Conservation (phyloP, 2,329 filamentous ascomycete genomes). For the Boeremia exigua region DNA sequence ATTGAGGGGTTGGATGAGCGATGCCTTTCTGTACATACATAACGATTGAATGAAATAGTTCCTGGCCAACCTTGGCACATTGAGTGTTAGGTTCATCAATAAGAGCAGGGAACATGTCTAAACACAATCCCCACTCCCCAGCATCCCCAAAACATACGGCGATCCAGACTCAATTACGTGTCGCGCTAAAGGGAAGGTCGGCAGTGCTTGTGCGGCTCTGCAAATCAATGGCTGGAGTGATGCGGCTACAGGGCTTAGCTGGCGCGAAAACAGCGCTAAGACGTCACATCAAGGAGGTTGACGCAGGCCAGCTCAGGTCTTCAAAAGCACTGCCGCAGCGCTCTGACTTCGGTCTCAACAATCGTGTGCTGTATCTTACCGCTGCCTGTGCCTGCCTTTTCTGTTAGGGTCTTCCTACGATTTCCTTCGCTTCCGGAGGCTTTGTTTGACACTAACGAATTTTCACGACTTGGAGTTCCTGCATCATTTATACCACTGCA, state of each 20-base stretch:
- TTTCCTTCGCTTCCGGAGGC: constrained; percentile 1
- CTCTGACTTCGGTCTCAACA: constrained; percentile 13
- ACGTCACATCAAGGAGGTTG: constrained; percentile 16
- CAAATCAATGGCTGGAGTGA: constrained; percentile 13
- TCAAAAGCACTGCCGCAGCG: constrained; percentile 16
- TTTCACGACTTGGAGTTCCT: constrained; percentile 3
- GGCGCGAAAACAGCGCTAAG: constrained; percentile 2
- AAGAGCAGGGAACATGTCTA: not conserved
- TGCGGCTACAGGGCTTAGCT: constrained; percentile 12
- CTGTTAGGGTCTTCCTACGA: not conserved
- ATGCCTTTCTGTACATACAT: constrained; percentile 3
- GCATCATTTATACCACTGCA: constrained; percentile 3
- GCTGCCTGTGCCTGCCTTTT: constrained; percentile 3
- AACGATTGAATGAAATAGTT: not conserved
- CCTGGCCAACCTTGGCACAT: not conserved
- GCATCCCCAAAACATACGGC: constrained; percentile 2
- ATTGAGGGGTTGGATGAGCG: not conserved
- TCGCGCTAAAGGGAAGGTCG: constrained; percentile 9
- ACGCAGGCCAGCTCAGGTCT: constrained; percentile 3
- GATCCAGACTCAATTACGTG: constrained; percentile 13
- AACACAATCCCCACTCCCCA: not conserved
- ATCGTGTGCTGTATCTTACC: constrained; percentile 4
- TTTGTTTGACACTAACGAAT: constrained; percentile 7
- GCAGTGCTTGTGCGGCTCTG: constrained; percentile 14
- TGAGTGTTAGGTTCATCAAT: not conserved